Conservation (phyloP, 2,329 filamentous ascomycete species). For the Penicillium glabrum region DNA sequence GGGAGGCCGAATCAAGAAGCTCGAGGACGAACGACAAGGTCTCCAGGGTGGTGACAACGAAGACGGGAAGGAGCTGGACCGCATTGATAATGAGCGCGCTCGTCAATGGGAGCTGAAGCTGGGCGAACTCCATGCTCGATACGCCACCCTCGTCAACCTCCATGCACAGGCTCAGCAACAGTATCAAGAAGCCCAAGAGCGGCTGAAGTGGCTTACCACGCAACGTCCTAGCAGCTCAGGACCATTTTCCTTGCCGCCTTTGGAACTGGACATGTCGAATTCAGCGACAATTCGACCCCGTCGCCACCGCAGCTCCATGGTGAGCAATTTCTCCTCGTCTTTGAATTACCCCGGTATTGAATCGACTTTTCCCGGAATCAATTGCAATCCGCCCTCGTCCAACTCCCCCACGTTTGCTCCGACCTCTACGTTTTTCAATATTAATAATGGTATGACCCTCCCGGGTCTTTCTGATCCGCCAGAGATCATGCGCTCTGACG, state of each 20-base stretch:
- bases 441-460: conserved; percentile 63
- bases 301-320: conserved; percentile 47
- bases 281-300: conserved; percentile 44
- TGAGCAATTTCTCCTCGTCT: conserved; percentile 49
- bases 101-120: conserved; percentile 48
- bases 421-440: conserved; percentile 59
- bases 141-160: conserved; percentile 42
- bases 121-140: conserved; percentile 43
- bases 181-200: conserved; percentile 48
- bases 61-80: conserved; percentile 52
- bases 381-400: conserved; percentile 50
- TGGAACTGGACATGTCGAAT: conserved; percentile 44
- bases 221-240: conserved; percentile 38
- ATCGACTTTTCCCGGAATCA: conserved; percentile 41
- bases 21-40: conserved; percentile 59
- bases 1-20: conserved; percentile 59
- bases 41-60: conserved; percentile 49
- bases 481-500: conserved; percentile 47
- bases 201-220: conserved; percentile 43
- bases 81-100: conserved; percentile 51
- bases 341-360: conserved; percentile 43
- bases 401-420: conserved; percentile 55
- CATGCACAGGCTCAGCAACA: conserved; percentile 45
- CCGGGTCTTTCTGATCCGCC: conserved; percentile 42
- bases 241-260: conserved; percentile 42